Evolutionary conservation across 768 basidiomycete genomes (phyloP), one percentile per base, ranked within the genome.

Genomic region (Rhizopogon vesiculosus): DNA sequence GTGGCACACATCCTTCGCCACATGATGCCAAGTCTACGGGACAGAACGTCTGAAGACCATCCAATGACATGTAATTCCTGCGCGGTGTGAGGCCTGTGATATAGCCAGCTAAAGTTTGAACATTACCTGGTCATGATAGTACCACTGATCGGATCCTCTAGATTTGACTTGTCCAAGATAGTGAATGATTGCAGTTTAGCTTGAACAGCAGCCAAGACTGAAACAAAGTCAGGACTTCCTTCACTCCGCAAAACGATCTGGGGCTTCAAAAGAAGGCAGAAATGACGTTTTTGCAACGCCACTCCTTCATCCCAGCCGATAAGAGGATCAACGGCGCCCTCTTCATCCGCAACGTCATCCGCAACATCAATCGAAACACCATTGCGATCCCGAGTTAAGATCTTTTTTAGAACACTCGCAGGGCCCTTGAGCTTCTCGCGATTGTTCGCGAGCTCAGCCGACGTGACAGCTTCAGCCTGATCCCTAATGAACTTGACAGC

Each of bases 401-500:
- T 83, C 62, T 82, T 85, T 55, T 83, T 84, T 45, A 91, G 65
- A 8, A 83, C 83, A 12, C 78, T 72, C 31, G 87, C 58, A 31
- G 74, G 65, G 29, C 73, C 53, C 43, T 66, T 71, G 3, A 62
- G 59, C 53, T 69, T 68, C 25, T 66, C 66, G 5, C 51, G n/a
- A 29, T 64, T 55, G 25, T 58, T 66, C 31, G 59, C 59, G 7
- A 51, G 18, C 25, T 53, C 49, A n/a, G 56, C 60, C 22, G 39
- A 55, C 22, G 56, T 48, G 61, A 56, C 63, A 16, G 77, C 75
- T 60, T 82, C 78, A 9, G 87, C 87, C 73, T 93, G 89, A 62
- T 94, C 91, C 52, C 87, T 81, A 56, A 95, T 90, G 70, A 91
- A 93, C 68, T 91, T 90, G 45, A 93, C 86, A 45, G 90, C 90